Percentiles rank a stretch among this genome's conserved stretches.
These are phyloP conservation scores for Botrytis cinerea DNA, from an alignment of 2,329 filamentous ascomycete genomes.

Conservation along the genomic window DNA sequence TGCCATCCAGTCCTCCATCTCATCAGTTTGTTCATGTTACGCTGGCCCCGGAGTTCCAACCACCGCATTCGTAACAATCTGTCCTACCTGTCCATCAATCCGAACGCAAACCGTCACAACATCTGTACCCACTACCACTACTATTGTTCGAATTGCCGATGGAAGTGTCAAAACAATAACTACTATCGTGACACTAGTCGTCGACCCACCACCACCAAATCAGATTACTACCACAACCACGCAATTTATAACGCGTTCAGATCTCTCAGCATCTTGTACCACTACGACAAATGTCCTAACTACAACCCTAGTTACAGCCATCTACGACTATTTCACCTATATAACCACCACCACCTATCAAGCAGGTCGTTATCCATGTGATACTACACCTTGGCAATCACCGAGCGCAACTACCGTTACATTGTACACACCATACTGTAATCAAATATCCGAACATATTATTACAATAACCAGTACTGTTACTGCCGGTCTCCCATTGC, in stretches of 20 bases:
- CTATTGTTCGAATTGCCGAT: neutral
- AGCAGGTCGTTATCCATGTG: neutral
- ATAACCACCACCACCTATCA: neutral
- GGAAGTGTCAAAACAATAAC: neutral
- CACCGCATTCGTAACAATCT: neutral
- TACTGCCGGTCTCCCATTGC: neutral
- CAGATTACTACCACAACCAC: neutral
- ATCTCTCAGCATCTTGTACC: neutral
- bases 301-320: neutral
- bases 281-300: neutral
- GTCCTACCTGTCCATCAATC: neutral
- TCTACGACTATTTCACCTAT: constrained; percentile 4
- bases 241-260: neutral
- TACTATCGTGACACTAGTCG: neutral
- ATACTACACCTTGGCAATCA: neutral
- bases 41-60: neutral
- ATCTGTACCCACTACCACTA: neutral
- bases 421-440: neutral
- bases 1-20: neutral
- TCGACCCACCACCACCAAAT: neutral
- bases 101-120: neutral
- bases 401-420: neutral
- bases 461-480: neutral
- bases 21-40: constrained; percentile 18
- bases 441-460: no score